A percentile compares a stretch with the other conserved stretches of the same genome.
Evolutionary conservation across 2,329 filamentous ascomycete species (phyloP).

Genomic region (Mariannaea elegans): DNA sequence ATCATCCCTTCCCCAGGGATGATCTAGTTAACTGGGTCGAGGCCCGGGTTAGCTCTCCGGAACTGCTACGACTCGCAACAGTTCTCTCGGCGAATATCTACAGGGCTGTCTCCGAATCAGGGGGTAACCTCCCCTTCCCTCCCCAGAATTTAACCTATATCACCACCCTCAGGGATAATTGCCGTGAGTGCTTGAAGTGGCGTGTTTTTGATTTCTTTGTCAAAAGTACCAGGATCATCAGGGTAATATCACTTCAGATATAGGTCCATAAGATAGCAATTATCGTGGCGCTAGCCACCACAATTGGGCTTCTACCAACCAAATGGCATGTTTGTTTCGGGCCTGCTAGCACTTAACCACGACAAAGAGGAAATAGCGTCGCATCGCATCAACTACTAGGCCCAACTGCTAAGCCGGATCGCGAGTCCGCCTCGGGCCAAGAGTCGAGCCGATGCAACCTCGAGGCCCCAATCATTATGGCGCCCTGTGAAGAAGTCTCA

Average conservation of each 20-base stretch:
- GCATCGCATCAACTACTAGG: slow-evolving; percentile 36
- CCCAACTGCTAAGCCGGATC: slow-evolving; percentile 18
- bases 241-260: slow-evolving; percentile 38
- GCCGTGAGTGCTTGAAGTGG: slow-evolving; percentile 10
- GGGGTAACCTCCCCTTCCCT: slow-evolving; percentile 13
- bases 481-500: slow-evolving; percentile 26
- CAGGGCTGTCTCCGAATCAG: slow-evolving; percentile 11
- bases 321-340: slow-evolving; percentile 35
- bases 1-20: slow-evolving; percentile 3
- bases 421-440: slow-evolving; percentile 21
- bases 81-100: neutral
- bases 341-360: slow-evolving; percentile 28
- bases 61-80: slow-evolving; percentile 6
- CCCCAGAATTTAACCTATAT: slow-evolving; percentile 27
- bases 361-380: slow-evolving; percentile 33
- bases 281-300: slow-evolving; percentile 36
- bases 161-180: slow-evolving; percentile 9
- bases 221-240: slow-evolving; percentile 21
- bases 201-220: slow-evolving; percentile 23
- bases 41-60: slow-evolving; percentile 7
- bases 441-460: slow-evolving; percentile 36
- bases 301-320: slow-evolving; percentile 34
- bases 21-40: slow-evolving; percentile 1
- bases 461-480: slow-evolving; percentile 30
- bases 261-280: slow-evolving; percentile 40